Percentiles rank a stretch among this genome's conserved stretches.
Conservation (phyloP, 495 filamentous ascomycete species). For the Hamigera avellanea region DNA sequence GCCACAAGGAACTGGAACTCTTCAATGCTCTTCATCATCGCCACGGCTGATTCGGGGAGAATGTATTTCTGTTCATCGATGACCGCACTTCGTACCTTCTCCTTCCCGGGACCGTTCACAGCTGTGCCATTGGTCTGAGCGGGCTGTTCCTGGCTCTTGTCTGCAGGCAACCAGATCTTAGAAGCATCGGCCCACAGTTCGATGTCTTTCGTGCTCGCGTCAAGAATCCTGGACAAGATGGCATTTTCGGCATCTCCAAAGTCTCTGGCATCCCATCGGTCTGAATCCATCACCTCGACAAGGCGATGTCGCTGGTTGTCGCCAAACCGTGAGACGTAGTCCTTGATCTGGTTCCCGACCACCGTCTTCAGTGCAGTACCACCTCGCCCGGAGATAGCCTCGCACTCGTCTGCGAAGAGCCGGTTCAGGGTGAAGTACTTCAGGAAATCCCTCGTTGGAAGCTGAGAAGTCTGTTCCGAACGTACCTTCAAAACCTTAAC, state of each 20-base stretch:
- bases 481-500: conserved; percentile 85
- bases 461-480: conserved; percentile 65
- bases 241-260: conserved; percentile 57
- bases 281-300: conserved; percentile 75
- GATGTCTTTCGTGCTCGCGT: conserved; percentile 70
- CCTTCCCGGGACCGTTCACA: conserved; percentile 49
- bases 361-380: conserved; percentile 76
- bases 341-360: conserved; percentile 83
- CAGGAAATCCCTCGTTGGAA: conserved; percentile 69
- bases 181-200: conserved; percentile 58
- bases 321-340: conserved; percentile 68
- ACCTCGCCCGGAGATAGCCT: conserved; percentile 83
- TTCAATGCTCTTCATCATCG: conserved; percentile 70
- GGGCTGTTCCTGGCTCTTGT: conserved; percentile 16
- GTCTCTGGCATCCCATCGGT: conserved; percentile 83
- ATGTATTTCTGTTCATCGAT: conserved; percentile 82
- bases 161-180: conserved; percentile 56
- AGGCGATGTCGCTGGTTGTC: conserved; percentile 68
- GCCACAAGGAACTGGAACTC: conserved; percentile 73
- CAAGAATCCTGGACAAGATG: conserved; percentile 55
- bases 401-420: conserved; percentile 92
- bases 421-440: conserved; percentile 90
- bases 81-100: conserved; percentile 58
- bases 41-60: conserved; percentile 68
- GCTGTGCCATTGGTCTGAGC: conserved; percentile 17